Evolutionary conservation across 495 filamentous ascomycete genomes (phyloP).

Genomic region (Clohesyomyces aquaticus): DNA sequence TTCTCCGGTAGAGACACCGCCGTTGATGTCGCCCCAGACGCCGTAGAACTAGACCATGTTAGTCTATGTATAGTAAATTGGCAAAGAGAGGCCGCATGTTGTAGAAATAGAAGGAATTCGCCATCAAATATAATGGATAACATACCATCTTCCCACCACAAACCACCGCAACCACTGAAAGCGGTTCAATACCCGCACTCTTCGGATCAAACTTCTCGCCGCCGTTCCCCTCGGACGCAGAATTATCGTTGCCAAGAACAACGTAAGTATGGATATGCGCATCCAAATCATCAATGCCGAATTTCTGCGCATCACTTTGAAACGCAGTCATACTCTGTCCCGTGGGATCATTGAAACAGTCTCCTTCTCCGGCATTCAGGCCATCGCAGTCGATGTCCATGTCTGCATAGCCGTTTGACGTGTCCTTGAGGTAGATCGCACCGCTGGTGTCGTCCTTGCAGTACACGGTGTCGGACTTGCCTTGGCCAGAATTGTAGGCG

Average conservation of each 20-base stretch:
- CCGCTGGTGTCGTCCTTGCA: conserved; percentile 33
- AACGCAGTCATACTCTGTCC: conserved; percentile 60
- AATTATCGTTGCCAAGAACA: conserved; percentile 64
- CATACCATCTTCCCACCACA: conserved; percentile 55
- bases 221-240: conserved; percentile 37
- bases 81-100: too few species aligned
- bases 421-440: conserved; percentile 37
- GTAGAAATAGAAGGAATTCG: too few species aligned
- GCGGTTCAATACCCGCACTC: conserved; percentile 57
- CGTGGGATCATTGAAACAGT: conserved; percentile 53
- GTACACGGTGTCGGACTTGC: conserved; percentile 33
- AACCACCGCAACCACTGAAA: conserved; percentile 67
- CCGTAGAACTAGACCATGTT: conserved; percentile 53
- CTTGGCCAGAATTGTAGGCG: conserved; percentile 22
- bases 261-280: conserved; percentile 66
- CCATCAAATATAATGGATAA: too few species aligned
- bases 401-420: conserved; percentile 55
- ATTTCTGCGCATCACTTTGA: conserved; percentile 50
- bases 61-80: neutral
- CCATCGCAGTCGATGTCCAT: conserved; percentile 77
- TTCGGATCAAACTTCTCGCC: conserved; percentile 55
- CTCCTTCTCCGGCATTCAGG: conserved; percentile 52
- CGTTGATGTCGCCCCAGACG: conserved; percentile 71
- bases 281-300: conserved; percentile 61
- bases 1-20: conserved; percentile 58